Evolutionary conservation across 345 rosid species (phyloP).

Genomic region (Aquilaria malaccensis): DNA sequence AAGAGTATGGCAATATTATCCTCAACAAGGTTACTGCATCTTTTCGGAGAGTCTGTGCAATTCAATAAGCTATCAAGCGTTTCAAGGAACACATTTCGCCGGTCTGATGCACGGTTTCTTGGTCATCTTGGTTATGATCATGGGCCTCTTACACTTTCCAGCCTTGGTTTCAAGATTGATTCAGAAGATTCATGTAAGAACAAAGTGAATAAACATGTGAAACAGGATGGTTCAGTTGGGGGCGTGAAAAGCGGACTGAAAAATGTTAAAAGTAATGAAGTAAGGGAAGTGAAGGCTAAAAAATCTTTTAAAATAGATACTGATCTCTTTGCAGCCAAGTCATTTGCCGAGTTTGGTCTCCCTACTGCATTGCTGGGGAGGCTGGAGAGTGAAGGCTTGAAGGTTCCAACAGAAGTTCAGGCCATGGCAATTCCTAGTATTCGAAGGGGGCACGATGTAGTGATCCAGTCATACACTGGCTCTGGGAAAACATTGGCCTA

Average conservation of each 20-base stretch:
- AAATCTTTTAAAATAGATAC: slow-evolving; percentile 38
- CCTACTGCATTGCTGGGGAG: slow-evolving; percentile 56
- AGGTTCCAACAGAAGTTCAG: slow-evolving; percentile 81
- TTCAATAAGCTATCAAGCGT: slow-evolving; percentile 33
- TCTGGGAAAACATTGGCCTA: slow-evolving; percentile 92
- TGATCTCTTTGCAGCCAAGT: slow-evolving; percentile 62
- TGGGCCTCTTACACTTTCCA: slow-evolving; percentile 60
- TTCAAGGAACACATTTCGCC: slow-evolving; percentile 35
- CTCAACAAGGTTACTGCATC: slow-evolving; percentile 59
- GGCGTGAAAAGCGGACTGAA: slow-evolving; percentile 32
- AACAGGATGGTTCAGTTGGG: slow-evolving; percentile 19
- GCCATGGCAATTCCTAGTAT: slow-evolving; percentile 77
- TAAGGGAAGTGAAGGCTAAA: slow-evolving; percentile 33
- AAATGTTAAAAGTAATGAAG: slow-evolving; percentile 21
- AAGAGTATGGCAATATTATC: slow-evolving; percentile 39
- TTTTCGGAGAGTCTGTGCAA: slow-evolving; percentile 44
- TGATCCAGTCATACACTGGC: slow-evolving; percentile 90
- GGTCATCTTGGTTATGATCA: slow-evolving; percentile 29
- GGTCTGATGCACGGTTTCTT: slow-evolving; percentile 28
- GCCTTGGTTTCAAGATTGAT: slow-evolving; percentile 42
- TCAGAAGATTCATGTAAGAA: slow-evolving; percentile 19
- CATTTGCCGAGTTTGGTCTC: slow-evolving; percentile 87
- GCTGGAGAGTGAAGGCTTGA: slow-evolving; percentile 63
- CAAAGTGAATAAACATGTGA: slow-evolving; percentile 23
- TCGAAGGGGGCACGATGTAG: slow-evolving; percentile 64